Evolutionary conservation across 257 asterid species (phyloP), one percentile per base, ranked within the genome.

Genomic region (Solanum clarkiae): DNA sequence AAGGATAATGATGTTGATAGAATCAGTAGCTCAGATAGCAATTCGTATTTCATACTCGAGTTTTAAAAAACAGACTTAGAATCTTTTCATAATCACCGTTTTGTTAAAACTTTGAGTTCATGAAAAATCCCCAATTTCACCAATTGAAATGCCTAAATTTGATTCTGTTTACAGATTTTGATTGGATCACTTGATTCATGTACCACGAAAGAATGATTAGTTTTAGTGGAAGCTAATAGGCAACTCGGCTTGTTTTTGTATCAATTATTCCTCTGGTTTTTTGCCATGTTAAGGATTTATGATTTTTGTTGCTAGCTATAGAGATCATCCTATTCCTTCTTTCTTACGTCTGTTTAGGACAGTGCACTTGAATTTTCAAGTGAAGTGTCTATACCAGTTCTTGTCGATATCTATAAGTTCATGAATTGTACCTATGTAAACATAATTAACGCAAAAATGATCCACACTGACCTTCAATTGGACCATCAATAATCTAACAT

Each of bases 1-100:
- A 95, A 91, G 85, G 97, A 95, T 68, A 93, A 87, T 84, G 90
- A 95, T 86, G 85, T 91, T 80, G 88, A 89, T 86, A 87, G 85
- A 89, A 88, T 93, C 45, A 80, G 93, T 6, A 91, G 95, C 88
- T 94, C 98, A 29, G 3, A 29, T 29, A 29, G 32, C 32, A 29
- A 29, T 29, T 29, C 3, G 32, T 29, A 29, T 29, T 29, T 29
- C 32, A 29, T 29, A 29, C 3, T 29, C 32, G 32, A 29, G 29
- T 29, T 29, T 29, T 29, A 29, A 29, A 29, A 29, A 29, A 29
- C 29, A 29, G 2, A 29, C 2, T 29, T 29, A 29, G 29, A 29
- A 29, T 29, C 2, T 29, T 29, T 29, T 29, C 29, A 29, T 29
- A 29, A 29, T 29, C 29, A 29, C 29, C 29, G 2, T 29, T 29